phyloP scores from a whole-genome alignment of 176 grass and related monocot species.

The Rhipidocladum racemiflorum region DNA sequence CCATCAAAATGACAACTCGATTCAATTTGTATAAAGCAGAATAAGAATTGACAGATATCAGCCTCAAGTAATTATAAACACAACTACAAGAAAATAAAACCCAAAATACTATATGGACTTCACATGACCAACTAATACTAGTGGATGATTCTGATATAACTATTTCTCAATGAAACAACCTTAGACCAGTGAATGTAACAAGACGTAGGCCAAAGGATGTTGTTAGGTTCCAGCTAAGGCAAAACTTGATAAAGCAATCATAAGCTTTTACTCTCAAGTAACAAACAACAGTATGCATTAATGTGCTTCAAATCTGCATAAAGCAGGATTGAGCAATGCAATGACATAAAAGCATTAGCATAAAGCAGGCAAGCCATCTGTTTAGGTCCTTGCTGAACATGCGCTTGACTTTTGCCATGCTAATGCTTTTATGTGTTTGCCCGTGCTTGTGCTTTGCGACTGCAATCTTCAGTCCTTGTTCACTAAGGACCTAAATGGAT shows the following conservation, averaged over 20 bases:
- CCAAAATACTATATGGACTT: neutral
- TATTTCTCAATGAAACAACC: neutral
- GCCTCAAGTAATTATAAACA: neutral
- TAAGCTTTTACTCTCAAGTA: neutral
- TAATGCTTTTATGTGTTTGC: neutral
- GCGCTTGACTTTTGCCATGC: neutral
- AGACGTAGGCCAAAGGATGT: neutral
- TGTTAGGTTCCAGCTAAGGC: neutral
- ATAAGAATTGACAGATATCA: neutral
- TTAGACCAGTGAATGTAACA: neutral
- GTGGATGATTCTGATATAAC: neutral
- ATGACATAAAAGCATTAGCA: no score
- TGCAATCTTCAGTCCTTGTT: neutral
- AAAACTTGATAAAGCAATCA: neutral
- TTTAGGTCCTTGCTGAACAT: no score
- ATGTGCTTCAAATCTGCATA: neutral
- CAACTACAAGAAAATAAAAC: neutral
- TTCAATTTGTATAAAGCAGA: neutral
- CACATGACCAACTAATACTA: neutral
- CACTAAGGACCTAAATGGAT: neutral
- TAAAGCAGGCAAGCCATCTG: no score
- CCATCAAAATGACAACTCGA: neutral
- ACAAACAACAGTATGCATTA: neutral
- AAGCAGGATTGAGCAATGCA: no score
- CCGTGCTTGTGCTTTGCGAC: neutral